Conservation (phyloP, 2,329 filamentous ascomycete species). For the Cordyceps farinosa region DNA sequence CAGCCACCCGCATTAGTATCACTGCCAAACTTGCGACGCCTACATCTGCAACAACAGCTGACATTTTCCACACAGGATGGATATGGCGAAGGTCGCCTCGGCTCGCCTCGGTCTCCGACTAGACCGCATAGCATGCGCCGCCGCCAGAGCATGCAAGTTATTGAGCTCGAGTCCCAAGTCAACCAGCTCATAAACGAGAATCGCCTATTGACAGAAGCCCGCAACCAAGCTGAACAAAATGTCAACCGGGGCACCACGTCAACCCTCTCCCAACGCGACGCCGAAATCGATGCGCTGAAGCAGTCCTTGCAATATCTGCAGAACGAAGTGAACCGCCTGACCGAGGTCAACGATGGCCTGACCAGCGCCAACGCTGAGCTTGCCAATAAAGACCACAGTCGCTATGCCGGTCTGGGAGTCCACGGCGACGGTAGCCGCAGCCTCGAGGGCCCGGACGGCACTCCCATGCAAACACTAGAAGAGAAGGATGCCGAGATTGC, state of each 20-base stretch:
- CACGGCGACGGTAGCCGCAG: slow-evolving; percentile 64
- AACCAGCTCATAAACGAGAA: slow-evolving; percentile 87
- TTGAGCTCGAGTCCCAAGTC: slow-evolving; percentile 83
- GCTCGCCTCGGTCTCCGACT: slow-evolving; percentile 87
- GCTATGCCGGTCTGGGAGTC: slow-evolving; percentile 63
- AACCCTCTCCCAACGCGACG: slow-evolving; percentile 75
- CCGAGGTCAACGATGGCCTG: slow-evolving; percentile 77
- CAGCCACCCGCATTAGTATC: slow-evolving; percentile 7
- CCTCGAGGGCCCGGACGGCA: slow-evolving; percentile 62
- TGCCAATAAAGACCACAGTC: slow-evolving; percentile 69
- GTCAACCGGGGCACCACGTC: slow-evolving; percentile 64
- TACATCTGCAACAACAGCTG: slow-evolving; percentile 17
- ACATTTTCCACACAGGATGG: slow-evolving; percentile 64
- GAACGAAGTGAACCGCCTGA: slow-evolving; percentile 75
- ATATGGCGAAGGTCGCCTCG: slow-evolving; percentile 81
- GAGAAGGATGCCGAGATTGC: slow-evolving; percentile 83
- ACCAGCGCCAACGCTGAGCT: slow-evolving; percentile 74
- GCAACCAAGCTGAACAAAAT: slow-evolving; percentile 63
- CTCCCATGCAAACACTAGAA: slow-evolving; percentile 62
- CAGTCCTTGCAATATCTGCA: slow-evolving; percentile 76
- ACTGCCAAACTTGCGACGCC: not conserved
- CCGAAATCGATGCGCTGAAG: slow-evolving; percentile 79
- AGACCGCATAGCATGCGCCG: slow-evolving; percentile 94
- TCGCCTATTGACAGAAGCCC: slow-evolving; percentile 69
- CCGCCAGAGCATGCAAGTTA: slow-evolving; percentile 93